A percentile compares a stretch with the other conserved stretches of the same genome.
Conservation (phyloP, 345 rosid genomes). For the Reutealis trisperma region DNA sequence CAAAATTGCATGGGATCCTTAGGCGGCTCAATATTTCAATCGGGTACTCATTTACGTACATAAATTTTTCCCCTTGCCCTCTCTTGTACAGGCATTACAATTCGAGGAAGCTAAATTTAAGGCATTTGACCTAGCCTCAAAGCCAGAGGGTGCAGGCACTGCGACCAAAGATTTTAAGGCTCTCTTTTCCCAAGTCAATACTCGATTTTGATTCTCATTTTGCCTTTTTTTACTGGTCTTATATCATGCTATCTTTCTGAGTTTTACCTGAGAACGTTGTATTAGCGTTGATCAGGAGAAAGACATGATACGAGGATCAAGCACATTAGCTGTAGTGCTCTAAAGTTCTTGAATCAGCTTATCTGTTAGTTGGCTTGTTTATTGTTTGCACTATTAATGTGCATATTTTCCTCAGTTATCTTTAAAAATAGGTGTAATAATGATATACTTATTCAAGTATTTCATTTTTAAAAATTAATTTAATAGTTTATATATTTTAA, state of each 20-base stretch:
- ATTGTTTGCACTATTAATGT: too few species aligned
- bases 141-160: conserved; percentile 79
- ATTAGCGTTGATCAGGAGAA: too few species aligned
- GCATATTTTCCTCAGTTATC: too few species aligned
- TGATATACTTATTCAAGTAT: too few species aligned
- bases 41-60: background rate
- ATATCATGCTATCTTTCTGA: background rate
- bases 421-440: too few species aligned
- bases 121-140: conserved; percentile 92
- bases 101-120: conserved; percentile 72
- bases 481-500: too few species aligned
- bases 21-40: background rate
- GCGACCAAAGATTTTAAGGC: conserved; percentile 90
- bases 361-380: too few species aligned
- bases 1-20: background rate
- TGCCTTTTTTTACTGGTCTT: background rate
- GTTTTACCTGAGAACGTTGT: background rate
- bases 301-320: too few species aligned
- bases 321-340: too few species aligned
- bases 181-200: conserved; percentile 63
- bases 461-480: too few species aligned
- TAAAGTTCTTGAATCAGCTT: too few species aligned
- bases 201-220: conserved; percentile 50
- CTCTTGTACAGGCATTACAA: conserved; percentile 59
- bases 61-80: background rate